Evolutionary conservation across 176 grass and related monocot species (phyloP), one percentile per base, ranked within the genome.

Genomic region (Ampelocalamus luodianensis): DNA sequence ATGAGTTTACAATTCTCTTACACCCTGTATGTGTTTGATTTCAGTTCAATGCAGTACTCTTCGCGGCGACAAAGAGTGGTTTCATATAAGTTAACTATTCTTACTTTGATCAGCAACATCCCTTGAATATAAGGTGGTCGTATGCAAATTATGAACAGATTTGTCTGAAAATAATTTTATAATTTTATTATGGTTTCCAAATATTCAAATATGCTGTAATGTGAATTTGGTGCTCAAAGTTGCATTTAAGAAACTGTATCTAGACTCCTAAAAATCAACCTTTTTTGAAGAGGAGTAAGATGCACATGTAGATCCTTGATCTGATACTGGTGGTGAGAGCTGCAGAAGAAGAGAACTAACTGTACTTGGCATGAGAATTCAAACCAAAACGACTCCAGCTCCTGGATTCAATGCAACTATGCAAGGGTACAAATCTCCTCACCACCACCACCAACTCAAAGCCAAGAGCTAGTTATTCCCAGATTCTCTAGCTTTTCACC

Each of bases 401-500:
- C 18, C 10, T 38, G 3, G 23, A 56, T 79, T 84, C 80, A 79
- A 79, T 83, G 34, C 71, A n/a, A n/a, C 80, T 73, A 79, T 83
- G 34, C 65, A 17, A 14, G 44, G 12, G 48, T 71, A 56, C 67
- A 29, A 65, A 22, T 39, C 40, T 49, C 15, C 16, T 79, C 42
- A 2, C 27, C 42, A 81, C 65, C 48, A 13, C 32, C 65, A 70
- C 44, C 81, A 89, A 27, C 83, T 85, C 39, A n/a, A 6, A 44
- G 40, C 24, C 77, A 70, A 23, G 16, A 29, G 40, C 55, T 6
- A 16, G 12, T 4, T 24, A 5, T 54, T 32, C 3, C n/a, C 72
- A 23, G 61, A 64, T 60, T 48, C 24, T n/a, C 43, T 40, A 79
- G 42, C 27, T 36, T 83, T 79, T 75, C 86, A 92, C 73, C 83